Conservation (phyloP, 805 yeast genomes). For the Nakazawaea pomicola region DNA sequence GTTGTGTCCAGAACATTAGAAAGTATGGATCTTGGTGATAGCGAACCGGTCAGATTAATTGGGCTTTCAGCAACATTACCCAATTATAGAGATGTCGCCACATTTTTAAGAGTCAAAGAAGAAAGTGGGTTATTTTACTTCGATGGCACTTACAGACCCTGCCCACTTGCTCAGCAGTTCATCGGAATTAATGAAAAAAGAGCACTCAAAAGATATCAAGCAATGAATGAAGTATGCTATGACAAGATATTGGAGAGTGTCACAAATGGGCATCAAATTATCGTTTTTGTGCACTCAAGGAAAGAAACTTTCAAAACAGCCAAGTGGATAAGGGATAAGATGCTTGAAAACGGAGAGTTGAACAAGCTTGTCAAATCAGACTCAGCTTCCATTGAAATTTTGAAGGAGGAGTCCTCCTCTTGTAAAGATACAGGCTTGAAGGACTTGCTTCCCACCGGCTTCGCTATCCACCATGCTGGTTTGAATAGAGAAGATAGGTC, state of each 20-base stretch:
- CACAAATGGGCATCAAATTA: constrained; percentile 67
- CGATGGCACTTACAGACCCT: constrained; percentile 82
- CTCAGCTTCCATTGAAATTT: constrained; percentile 56
- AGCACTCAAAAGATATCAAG: constrained; percentile 69
- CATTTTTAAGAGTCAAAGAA: constrained; percentile 63
- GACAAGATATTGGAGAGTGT: constrained; percentile 62
- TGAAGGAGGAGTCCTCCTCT: constrained; percentile 56
- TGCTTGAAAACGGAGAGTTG: constrained; percentile 49
- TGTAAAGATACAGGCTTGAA: constrained; percentile 50
- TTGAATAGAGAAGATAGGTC: constrained; percentile 66
- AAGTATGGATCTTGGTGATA: constrained; percentile 37
- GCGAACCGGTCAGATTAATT: constrained; percentile 55
- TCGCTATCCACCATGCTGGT: constrained; percentile 94
- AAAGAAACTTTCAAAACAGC: constrained; percentile 90
- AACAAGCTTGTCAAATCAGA: constrained; percentile 39
- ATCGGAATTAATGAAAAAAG: constrained; percentile 83
- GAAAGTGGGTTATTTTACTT: constrained; percentile 68
- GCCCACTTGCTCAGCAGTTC: constrained; percentile 86
- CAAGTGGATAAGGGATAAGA: constrained; percentile 57
- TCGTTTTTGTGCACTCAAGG: constrained; percentile 90
- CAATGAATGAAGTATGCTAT: constrained; percentile 88
- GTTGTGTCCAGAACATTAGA: constrained; percentile 73
- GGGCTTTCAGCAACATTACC: constrained; percentile 94
- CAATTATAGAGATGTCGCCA: constrained; percentile 81
- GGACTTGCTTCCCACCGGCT: constrained; percentile 61